Base-by-base conservation (phyloP, 805 yeast genomes). In the Metschnikowia colocasiae region DNA sequence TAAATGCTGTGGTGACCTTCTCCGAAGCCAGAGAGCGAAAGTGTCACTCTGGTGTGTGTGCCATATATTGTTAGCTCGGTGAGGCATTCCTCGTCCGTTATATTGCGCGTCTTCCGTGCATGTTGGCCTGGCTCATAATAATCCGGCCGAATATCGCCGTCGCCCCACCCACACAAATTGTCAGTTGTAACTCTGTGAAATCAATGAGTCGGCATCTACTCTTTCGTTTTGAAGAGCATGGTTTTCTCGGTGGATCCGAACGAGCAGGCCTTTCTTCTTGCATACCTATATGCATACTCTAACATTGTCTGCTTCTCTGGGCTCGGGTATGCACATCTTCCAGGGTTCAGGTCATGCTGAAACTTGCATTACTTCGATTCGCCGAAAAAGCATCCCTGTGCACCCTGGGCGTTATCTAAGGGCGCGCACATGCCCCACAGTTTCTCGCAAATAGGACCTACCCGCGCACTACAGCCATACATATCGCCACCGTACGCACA, bases 101-200 rank as follows among this genome's bases (percentile, higher is more conserved):
- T 23, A 23, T 10, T 36, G 12, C 40, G 40, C 40, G 23, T 23
- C 27, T 23, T 22, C 29, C 40, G 40, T 36, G 40, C 40, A 36
- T 36, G 40, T 30, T 23, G 20, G 20, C 19, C 13, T 23, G 29
- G 16, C 18, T 20, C 26, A 20, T 19, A 8, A n/a, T 6, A 13
- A 13, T n/a, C 32, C 36, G 23, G 12, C 12, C 22, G 4, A 18
- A 18, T 13, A 9, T 13, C 36, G 12, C 4, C 4, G n/a, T 7
- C 36, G 13, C 22, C 36, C 15, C 23, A 19, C 18, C 36, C 22
- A 33, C 22, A 12, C 19, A 29, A 29, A 33, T 33, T 12, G 15
- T 5, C 8, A 10, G 5, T 18, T 19, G 23, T 12, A 7, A 12
- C 23, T 33, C 22, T 4, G n/a, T n/a, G 13, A 5, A 15, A 33